Percentiles rank a stretch among this genome's conserved stretches.
Conservation (phyloP, 768 basidiomycete genomes). For the Termitomyces sp. region DNA sequence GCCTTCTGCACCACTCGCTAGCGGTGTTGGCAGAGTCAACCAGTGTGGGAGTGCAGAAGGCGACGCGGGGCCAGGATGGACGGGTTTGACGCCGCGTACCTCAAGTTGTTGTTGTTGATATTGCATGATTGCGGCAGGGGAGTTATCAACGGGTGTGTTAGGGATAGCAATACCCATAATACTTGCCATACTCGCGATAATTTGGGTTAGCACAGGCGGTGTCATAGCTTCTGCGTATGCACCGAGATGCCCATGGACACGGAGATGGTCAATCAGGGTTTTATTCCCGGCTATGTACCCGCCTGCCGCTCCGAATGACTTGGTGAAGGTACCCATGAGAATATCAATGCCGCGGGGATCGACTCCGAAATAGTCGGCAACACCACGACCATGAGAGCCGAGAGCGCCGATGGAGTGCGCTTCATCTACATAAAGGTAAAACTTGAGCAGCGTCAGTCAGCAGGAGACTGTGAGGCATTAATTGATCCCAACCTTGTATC, state of each 20-base stretch:
- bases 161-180: constrained; percentile 82
- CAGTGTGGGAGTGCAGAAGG: constrained; percentile 64
- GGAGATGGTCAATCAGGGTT: constrained; percentile 73
- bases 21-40: constrained; percentile 66
- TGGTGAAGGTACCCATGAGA: constrained; percentile 98
- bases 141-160: constrained; percentile 26
- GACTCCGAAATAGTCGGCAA: constrained; percentile 90
- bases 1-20: constrained; percentile 85
- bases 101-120: constrained; percentile 7
- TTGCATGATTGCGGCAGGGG: constrained; percentile 19
- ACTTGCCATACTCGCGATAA: constrained; percentile 89
- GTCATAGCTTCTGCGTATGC: constrained; percentile 88
- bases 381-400: constrained; percentile 91
- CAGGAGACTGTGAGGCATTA: neutral
- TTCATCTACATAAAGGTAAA: constrained; percentile 94
- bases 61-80: constrained; percentile 69
- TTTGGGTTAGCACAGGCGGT: constrained; percentile 86
- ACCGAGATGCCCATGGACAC: constrained; percentile 75
- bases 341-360: constrained; percentile 81
- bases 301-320: constrained; percentile 90
- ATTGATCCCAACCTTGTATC: constrained; percentile 74
- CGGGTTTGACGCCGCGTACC: constrained; percentile 30
- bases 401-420: constrained; percentile 97
- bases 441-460: constrained; percentile 40
- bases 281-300: constrained; percentile 92